These are phyloP conservation scores for Phytophthora megakarya DNA, from an alignment of 352 stramenopile species.

Conservation along the genomic window DNA sequence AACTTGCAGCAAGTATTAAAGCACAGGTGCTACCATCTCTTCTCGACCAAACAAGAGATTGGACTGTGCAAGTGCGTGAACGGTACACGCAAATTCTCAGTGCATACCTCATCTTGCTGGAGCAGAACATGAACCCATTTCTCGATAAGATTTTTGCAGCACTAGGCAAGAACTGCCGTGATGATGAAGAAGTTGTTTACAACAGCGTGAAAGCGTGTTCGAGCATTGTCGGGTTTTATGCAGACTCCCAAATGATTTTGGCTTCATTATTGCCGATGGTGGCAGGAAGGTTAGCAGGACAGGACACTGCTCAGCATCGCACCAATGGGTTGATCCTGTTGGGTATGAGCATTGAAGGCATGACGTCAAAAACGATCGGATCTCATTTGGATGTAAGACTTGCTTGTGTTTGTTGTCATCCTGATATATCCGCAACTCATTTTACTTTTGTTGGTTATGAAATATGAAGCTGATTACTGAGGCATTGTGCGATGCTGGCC, in stretches of 20 bases:
- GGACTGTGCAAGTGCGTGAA: conserved; percentile 80
- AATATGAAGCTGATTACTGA: conserved; percentile 64
- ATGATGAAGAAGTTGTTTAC: conserved; percentile 72
- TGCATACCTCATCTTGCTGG: conserved; percentile 68
- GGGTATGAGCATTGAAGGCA: conserved; percentile 83
- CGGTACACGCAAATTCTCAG: conserved; percentile 75
- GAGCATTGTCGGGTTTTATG: conserved; percentile 67
- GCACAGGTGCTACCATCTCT: conserved; percentile 56
- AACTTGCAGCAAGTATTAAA: conserved; percentile 54
- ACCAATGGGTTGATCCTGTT: conserved; percentile 81
- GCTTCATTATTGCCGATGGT: conserved; percentile 77
- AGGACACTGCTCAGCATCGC: conserved; percentile 80
- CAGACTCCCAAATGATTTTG: conserved; percentile 76
- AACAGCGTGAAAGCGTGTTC: conserved; percentile 70
- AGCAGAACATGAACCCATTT: conserved; percentile 69
- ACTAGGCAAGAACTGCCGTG: conserved; percentile 72
- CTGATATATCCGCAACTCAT: conserved; percentile 6
- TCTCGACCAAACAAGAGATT: conserved; percentile 77
- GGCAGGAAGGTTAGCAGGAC: conserved; percentile 61
- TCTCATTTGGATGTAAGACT: conserved; percentile 58
- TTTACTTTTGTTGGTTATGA: neutral
- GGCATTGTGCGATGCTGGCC: conserved; percentile 64
- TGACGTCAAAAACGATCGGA: conserved; percentile 61
- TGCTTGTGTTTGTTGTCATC: neutral
- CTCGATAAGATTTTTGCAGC: conserved; percentile 78